Evolutionary conservation across 495 filamentous ascomycete species (phyloP).

Genomic region (Aspergillus sparsus): DNA sequence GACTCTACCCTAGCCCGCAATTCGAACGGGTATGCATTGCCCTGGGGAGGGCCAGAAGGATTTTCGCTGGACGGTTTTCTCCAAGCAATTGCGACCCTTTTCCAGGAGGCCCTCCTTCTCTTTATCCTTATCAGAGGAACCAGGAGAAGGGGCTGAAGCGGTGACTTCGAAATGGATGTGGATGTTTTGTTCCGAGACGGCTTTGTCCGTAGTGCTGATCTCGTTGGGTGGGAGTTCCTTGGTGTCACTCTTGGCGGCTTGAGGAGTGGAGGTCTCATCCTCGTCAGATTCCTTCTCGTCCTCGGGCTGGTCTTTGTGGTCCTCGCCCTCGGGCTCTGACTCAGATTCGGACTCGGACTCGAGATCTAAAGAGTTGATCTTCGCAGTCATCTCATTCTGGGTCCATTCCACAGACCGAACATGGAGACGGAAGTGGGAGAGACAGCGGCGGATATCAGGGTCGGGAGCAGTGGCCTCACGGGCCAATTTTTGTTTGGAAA

Average conservation of each 20-base stretch:
- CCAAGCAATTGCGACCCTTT: conserved; percentile 28
- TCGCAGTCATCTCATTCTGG: conserved; percentile 45
- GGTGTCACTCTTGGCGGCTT: conserved; percentile 3
- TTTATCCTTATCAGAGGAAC: conserved; percentile 16
- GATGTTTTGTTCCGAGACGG: conserved; percentile 13
- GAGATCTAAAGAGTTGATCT: conserved; percentile 46
- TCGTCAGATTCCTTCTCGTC: conserved; percentile 5
- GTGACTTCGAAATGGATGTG: conserved; percentile 22
- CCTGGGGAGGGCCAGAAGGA: conserved; percentile 26
- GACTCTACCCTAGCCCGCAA: conserved; percentile 13
- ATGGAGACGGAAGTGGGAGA: conserved; percentile 45
- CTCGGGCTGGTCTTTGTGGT: conserved; percentile 12
- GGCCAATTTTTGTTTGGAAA: conserved; percentile 45
- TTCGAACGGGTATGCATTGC: conserved; percentile 29
- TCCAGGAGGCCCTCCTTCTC: conserved; percentile 26
- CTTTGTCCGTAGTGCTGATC: neutral
- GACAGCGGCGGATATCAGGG: conserved; percentile 46
- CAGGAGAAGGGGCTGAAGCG: neutral
- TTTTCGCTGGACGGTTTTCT: conserved; percentile 24
- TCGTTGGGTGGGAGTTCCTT: neutral
- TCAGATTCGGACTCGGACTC: conserved; percentile 35
- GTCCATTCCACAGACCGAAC: conserved; percentile 43
- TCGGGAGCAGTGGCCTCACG: conserved; percentile 45
- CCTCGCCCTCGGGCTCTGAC: conserved; percentile 34
- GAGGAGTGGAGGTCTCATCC: neutral